Evolutionary conservation across 768 basidiomycete species (phyloP), one percentile per base, ranked within the genome.

Genomic region (Naganishia onofrii): DNA sequence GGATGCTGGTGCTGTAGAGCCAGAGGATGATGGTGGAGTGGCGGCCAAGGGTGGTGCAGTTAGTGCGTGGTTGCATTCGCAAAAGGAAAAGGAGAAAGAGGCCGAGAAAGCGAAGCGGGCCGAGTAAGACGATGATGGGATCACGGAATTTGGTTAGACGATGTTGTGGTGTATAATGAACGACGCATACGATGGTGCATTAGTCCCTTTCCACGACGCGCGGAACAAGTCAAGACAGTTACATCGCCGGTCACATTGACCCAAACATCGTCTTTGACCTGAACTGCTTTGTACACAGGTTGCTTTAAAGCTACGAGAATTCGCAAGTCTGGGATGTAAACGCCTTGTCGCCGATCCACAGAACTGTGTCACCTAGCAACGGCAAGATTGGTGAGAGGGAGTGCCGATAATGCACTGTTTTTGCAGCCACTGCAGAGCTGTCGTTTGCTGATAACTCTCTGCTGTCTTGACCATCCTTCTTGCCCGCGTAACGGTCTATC

Each of bases 31-130:
- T 71, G 80, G 80, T 57, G 80, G 80, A 60, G 77, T 77, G 15
- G 80, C 80, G n/a, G 80, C 80, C 1, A 81, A 78, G 73, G 78
- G 79, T 44, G 80, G 80, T 6, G 68, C 67, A n/a, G 80, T 81
- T 32, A 76, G 75, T 23, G 72, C 74, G 56, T 81, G 80, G 80
- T 70, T 77, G 28, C 69, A 70, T 56, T 28, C 44, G 9, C 52
- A 64, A 52, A 17, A 28, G 56, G 19, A 51, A 38, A 53, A 64
- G 32, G 52, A 68, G 53, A 56, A 36, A 12, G 12, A 36, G 12
- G 34, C 12, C 34, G 34, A 13, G 42, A 36, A 48, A 15, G 28
- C 17, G 56, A 38, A 58, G 68, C 48, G 23, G 23, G 48, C n/a
- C 21, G 7, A 51, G 48, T 51, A 51, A 12, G 7, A 26, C 19